Evolutionary conservation across 306 rosid genomes (phyloP).

Genomic region (Castanopsis chinensis): DNA sequence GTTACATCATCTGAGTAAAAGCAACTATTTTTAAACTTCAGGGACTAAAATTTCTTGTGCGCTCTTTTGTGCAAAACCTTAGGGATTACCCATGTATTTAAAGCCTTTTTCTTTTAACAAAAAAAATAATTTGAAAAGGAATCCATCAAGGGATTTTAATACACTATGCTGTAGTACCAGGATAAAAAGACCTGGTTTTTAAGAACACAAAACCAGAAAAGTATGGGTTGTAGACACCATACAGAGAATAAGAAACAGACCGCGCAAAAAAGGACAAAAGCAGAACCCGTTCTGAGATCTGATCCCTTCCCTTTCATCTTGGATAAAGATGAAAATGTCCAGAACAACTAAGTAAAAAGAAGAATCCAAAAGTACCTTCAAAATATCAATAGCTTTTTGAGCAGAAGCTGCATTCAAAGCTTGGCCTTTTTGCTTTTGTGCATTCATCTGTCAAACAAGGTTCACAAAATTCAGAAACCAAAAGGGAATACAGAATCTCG

Average conservation of each 20-base stretch:
- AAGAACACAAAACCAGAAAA: background rate
- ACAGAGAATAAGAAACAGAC: no score
- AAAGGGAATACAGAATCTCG: background rate
- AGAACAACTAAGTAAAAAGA: conserved; percentile 4
- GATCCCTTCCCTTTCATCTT: background rate
- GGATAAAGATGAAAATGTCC: background rate
- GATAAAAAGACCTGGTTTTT: no score
- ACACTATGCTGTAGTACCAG: no score
- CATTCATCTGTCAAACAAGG: conserved; percentile 60
- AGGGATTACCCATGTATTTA: no score
- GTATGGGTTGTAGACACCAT: background rate
- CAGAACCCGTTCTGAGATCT: no score
- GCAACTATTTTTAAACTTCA: no score
- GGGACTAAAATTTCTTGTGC: background rate
- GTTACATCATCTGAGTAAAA: no score
- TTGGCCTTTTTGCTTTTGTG: conserved; percentile 97
- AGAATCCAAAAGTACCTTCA: conserved; percentile 54
- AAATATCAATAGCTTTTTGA: conserved; percentile 85
- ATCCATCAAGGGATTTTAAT: no score
- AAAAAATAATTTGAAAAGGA: no score
- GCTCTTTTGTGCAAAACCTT: no score
- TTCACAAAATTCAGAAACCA: background rate
- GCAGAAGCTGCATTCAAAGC: conserved; percentile 75
- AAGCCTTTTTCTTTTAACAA: no score
- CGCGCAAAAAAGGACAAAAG: no score